phyloP scores from a whole-genome alignment of 1,284 basidiomycete species.

The Neolentinus lepideus region DNA sequence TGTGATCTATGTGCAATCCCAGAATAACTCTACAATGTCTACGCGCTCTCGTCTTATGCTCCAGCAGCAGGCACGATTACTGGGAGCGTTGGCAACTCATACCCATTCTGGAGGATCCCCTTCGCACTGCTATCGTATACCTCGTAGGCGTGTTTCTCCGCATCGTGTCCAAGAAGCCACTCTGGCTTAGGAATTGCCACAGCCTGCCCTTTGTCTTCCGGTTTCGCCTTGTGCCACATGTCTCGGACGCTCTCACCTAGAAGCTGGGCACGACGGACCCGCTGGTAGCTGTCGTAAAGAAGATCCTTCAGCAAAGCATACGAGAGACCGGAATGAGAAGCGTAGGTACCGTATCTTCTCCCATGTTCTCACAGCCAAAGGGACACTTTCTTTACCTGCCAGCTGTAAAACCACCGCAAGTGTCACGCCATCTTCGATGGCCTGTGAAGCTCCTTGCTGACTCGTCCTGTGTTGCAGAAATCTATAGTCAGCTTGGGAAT shows the following conservation, averaged over 20 bases:
- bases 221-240: conserved; percentile 19
- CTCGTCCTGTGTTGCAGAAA: conserved; percentile 17
- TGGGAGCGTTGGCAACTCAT: conserved; percentile 15
- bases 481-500: background rate
- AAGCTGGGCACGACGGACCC: conserved; percentile 17
- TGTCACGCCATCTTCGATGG: conserved; percentile 22
- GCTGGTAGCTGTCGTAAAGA: conserved; percentile 15
- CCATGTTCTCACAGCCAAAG: conserved; percentile 15
- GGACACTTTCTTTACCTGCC: conserved; percentile 15
- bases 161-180: conserved; percentile 22
- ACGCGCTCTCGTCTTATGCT: background rate
- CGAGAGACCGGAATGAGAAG: background rate
- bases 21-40: background rate
- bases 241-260: conserved; percentile 21
- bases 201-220: conserved; percentile 9
- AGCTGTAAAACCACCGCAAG: conserved; percentile 17
- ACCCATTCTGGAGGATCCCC: conserved; percentile 19
- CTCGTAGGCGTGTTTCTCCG: conserved; percentile 17
- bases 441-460: conserved; percentile 21
- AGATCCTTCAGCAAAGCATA: background rate
- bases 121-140: conserved; percentile 15
- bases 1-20: background rate
- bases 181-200: conserved; percentile 18
- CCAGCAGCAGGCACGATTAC: background rate
- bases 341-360: conserved; percentile 19